Conservation (phyloP, 2,329 filamentous ascomycete genomes). For the Celoporthe dispersa region DNA sequence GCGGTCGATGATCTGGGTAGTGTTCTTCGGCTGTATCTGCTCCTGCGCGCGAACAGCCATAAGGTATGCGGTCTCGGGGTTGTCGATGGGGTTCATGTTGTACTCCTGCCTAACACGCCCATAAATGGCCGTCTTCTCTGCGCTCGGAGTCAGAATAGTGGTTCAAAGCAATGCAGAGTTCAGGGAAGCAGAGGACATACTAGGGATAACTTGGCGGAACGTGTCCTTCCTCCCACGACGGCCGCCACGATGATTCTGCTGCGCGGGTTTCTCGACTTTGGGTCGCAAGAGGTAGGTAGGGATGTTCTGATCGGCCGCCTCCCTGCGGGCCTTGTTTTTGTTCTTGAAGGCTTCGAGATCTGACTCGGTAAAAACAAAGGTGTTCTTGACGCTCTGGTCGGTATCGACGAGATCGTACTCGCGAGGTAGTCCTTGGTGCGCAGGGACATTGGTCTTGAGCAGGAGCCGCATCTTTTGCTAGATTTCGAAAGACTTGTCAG, state of each 20-base stretch:
- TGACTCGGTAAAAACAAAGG: slow-evolving; percentile 91
- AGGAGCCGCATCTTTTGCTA: slow-evolving; percentile 65
- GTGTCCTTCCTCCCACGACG: slow-evolving; percentile 51
- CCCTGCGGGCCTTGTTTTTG: slow-evolving; percentile 59
- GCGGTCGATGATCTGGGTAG: slow-evolving; percentile 55
- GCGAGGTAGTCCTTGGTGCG: slow-evolving; percentile 78
- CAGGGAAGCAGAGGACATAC: slow-evolving; percentile 51
- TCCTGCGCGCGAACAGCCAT: slow-evolving; percentile 46
- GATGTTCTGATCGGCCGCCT: slow-evolving; percentile 62
- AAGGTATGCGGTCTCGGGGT: slow-evolving; percentile 47
- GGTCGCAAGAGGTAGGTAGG: slow-evolving; percentile 58
- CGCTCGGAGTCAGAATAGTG: slow-evolving; percentile 16
- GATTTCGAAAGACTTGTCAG: slow-evolving; percentile 33
- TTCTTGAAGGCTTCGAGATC: slow-evolving; percentile 79
- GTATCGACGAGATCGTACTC: slow-evolving; percentile 83
- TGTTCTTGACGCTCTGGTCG: slow-evolving; percentile 72
- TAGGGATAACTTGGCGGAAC: slow-evolving; percentile 74
- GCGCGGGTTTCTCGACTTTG: slow-evolving; percentile 52
- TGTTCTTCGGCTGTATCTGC: slow-evolving; percentile 54
- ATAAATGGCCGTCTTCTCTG: slow-evolving; percentile 29
- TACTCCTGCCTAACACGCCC: slow-evolving; percentile 44
- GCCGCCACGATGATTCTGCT: slow-evolving; percentile 35
- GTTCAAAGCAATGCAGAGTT: slow-evolving; percentile 31
- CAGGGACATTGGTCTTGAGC: slow-evolving; percentile 64
- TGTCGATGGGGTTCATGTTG: slow-evolving; percentile 40